phyloP scores from a whole-genome alignment of 192 early-diverging fungal genomes.

The Thamnidium elegans region DNA sequence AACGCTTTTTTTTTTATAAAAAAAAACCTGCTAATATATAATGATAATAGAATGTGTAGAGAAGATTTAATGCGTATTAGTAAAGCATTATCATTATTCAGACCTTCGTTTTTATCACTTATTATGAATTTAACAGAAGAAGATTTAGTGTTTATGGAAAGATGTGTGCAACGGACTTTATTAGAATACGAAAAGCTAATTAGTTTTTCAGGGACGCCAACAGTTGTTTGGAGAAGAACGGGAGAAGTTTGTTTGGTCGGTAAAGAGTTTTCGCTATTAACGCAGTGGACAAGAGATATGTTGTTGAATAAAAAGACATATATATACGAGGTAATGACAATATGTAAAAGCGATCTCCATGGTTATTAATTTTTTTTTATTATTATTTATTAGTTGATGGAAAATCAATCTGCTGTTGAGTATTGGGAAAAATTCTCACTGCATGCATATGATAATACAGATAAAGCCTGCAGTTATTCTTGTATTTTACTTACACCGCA shows the following conservation, averaged over 20 bases:
- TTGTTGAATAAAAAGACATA: slow-evolving; percentile 76
- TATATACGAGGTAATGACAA: slow-evolving; percentile 65
- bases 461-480: slow-evolving; percentile 85
- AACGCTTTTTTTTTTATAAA: background rate
- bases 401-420: slow-evolving; percentile 84
- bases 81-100: slow-evolving; percentile 82
- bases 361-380: background rate
- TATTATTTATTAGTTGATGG: slow-evolving; percentile 77
- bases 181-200: slow-evolving; percentile 95
- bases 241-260: slow-evolving; percentile 95
- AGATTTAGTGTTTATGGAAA: slow-evolving; percentile 95
- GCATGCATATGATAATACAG: slow-evolving; percentile 91
- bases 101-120: slow-evolving; percentile 90
- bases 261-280: slow-evolving; percentile 93
- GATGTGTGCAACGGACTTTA: slow-evolving; percentile 91
- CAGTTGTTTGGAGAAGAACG: slow-evolving; percentile 94
- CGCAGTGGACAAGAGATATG: slow-evolving; percentile 85
- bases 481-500: slow-evolving; percentile 76
- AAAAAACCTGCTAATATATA: background rate
- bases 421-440: slow-evolving; percentile 95
- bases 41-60: slow-evolving; percentile 70
- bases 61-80: slow-evolving; percentile 87
- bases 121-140: slow-evolving; percentile 94
- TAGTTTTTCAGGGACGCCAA: slow-evolving; percentile 91
- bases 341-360: background rate